A percentile compares a stretch with the other conserved stretches of the same genome.
Evolutionary conservation across 768 basidiomycete genomes (phyloP).

Genomic region (Hysterangium stoloniferum): DNA sequence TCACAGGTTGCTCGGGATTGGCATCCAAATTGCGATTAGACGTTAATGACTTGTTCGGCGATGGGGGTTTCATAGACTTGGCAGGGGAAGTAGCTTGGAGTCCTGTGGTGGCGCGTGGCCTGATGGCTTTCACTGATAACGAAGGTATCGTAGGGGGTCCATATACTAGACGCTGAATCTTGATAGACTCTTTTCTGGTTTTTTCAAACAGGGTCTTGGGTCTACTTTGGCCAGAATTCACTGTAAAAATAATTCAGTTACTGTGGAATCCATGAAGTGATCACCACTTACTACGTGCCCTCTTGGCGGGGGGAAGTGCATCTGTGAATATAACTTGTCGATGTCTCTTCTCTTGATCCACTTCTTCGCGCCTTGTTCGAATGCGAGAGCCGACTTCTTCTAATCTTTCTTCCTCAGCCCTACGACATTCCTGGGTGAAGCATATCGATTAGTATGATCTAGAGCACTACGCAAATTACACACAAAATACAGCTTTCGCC

Average conservation of each 20-base stretch:
- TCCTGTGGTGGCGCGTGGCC: conserved; percentile 27
- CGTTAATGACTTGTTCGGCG: neutral
- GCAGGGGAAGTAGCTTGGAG: conserved; percentile 17
- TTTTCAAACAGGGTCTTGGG: conserved; percentile 75
- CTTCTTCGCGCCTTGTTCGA: conserved; percentile 59
- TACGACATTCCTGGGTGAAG: conserved; percentile 40
- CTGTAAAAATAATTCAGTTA: conserved; percentile 22
- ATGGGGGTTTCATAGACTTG: conserved; percentile 4
- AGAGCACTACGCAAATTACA: conserved; percentile 19
- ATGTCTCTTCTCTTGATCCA: conserved; percentile 68
- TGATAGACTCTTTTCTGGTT: conserved; percentile 62
- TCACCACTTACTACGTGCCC: conserved; percentile 40
- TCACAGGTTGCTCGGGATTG: neutral
- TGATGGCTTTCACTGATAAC: conserved; percentile 41
- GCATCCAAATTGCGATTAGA: conserved; percentile 16
- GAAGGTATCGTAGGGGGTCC: conserved; percentile 46
- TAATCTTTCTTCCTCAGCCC: conserved; percentile 54
- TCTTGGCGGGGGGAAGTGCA: conserved; percentile 57
- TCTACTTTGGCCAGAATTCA: conserved; percentile 28
- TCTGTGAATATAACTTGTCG: conserved; percentile 71
- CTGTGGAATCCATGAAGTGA: conserved; percentile 7
- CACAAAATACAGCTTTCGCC: conserved; percentile 67
- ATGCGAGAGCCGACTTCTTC: conserved; percentile 56
- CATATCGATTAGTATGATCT: conserved; percentile 11
- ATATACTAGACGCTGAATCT: conserved; percentile 56